Evolutionary conservation across 2,329 filamentous ascomycete genomes (phyloP).

Genomic region (Monilinia laxa): DNA sequence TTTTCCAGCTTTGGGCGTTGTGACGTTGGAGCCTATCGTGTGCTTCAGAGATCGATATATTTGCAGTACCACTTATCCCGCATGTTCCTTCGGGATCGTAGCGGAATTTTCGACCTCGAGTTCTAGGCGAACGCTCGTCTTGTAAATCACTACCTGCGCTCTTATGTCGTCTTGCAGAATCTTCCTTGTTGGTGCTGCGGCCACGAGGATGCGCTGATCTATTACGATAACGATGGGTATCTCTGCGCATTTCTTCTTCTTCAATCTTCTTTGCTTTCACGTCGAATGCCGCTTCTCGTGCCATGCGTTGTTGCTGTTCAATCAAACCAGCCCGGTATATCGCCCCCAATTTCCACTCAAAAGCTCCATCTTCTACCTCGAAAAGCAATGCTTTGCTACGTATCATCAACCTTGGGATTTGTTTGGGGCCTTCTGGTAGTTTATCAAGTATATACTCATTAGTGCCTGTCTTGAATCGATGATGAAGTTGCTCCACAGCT

Average conservation of each 20-base stretch:
- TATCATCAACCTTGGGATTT: conserved; percentile 81
- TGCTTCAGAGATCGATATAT: conserved; percentile 74
- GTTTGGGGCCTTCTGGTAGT: conserved; percentile 79
- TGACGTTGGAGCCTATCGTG: conserved; percentile 71
- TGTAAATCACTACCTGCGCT: conserved; percentile 30
- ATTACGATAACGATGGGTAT: conserved; percentile 53
- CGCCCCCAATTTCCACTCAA: conserved; percentile 94
- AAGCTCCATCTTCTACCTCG: conserved; percentile 91
- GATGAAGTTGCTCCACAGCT: conserved; percentile 84
- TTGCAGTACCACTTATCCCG: conserved; percentile 68
- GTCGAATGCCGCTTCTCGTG: conserved; percentile 84
- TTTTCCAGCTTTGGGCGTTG: conserved; percentile 90
- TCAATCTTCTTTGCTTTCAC: conserved; percentile 83
- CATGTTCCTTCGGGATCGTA: conserved; percentile 81
- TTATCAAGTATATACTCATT: conserved; percentile 89
- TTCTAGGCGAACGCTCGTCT: conserved; percentile 36
- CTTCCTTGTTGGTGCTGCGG: conserved; percentile 35
- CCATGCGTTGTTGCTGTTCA: conserved; percentile 86
- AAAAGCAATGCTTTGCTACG: conserved; percentile 81
- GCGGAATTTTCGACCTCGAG: conserved; percentile 50
- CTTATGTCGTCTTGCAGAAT: conserved; percentile 34
- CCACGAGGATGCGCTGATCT: conserved; percentile 48
- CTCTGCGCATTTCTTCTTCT: conserved; percentile 63
- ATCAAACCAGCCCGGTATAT: conserved; percentile 88
- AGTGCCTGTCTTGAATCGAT: conserved; percentile 83